Percentiles rank a stretch among this genome's conserved stretches.
Evolutionary conservation across 306 rosid genomes (phyloP).

Genomic region (Rosa rugosa): DNA sequence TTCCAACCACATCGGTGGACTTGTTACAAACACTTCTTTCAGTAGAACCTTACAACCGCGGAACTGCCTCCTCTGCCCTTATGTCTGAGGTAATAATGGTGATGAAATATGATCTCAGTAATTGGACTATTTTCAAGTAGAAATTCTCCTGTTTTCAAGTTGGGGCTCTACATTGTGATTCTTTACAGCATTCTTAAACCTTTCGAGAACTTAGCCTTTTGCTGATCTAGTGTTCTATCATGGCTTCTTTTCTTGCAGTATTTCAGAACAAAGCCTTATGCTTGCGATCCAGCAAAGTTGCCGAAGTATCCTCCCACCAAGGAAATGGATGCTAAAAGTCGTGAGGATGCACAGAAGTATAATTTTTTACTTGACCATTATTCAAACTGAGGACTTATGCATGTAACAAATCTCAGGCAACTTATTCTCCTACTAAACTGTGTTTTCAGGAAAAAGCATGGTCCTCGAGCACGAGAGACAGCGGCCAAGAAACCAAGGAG

Average conservation of each 20-base stretch:
- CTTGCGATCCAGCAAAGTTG: constrained; percentile 78
- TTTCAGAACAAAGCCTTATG: constrained; percentile 70
- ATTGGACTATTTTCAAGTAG: background rate
- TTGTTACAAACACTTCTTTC: constrained; percentile 73
- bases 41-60: constrained; percentile 66
- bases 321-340: constrained; percentile 85
- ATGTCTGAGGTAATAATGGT: constrained; percentile 71
- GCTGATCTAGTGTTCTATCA: constrained; percentile 21
- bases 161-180: background rate
- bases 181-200: background rate
- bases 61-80: constrained; percentile 88
- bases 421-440: background rate
- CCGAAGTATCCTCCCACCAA: constrained; percentile 93
- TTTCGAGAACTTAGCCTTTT: background rate
- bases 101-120: background rate
- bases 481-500: constrained; percentile 63
- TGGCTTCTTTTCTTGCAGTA: constrained; percentile 49
- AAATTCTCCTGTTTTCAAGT: background rate
- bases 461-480: constrained; percentile 44
- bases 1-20: constrained; percentile 54
- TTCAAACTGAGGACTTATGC: background rate
- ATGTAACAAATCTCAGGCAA: background rate
- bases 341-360: constrained; percentile 65
- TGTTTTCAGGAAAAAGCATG: constrained; percentile 57
- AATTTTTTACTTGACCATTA: background rate